Base-by-base conservation (phyloP, 331 rosid genomes). In the Malus hybrid region DNA sequence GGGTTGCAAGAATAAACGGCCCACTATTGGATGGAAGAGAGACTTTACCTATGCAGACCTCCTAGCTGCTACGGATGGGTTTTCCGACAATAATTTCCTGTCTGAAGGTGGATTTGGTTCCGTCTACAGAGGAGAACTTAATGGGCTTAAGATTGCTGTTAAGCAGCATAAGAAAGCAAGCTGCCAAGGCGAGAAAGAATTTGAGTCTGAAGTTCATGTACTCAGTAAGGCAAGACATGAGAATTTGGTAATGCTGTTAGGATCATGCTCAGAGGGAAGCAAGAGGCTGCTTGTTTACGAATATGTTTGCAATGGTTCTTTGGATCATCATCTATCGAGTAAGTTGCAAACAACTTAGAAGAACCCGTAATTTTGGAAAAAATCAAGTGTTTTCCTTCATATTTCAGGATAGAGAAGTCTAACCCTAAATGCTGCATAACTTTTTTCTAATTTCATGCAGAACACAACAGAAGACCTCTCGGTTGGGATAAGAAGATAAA, bases 21-120 rank as follows among this genome's bases (percentile, higher is more conserved):
- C 89, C 6, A 84, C 74, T 50, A 19, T 85, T 53, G 90, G 83
- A 75, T 77, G 80, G 79, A 84, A 78, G 72, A 84, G 80, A 80
- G 93, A 93, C 67, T 93, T 88, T 79, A 88, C 82, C 71, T 86
- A 82, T 56, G 66, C 80, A 24, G 96, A 91, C 52, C 85, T 93
- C 56, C 75, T 28, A 1, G 66, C 64, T 18, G 93, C 93, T 46
- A 93, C 98, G 32, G 20, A 74, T 4, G 86, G 91, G 50, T 89
- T 91, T 78, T 84, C 97, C 36, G 26, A 42, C 0, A 79, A 67
- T 61, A 93, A 88, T 65, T 93, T 75, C 72, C 68, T 93, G 55
- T 91, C 97, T 4, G 96, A 93, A 87, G 98, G 98, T 7, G 98
- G 98, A 19, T 91, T 87, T 74, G 98, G 98, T 71, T 77, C 83